These are phyloP conservation scores for Canavalia gladiata DNA, from an alignment of 306 rosid genomes.

Conservation along the genomic window DNA sequence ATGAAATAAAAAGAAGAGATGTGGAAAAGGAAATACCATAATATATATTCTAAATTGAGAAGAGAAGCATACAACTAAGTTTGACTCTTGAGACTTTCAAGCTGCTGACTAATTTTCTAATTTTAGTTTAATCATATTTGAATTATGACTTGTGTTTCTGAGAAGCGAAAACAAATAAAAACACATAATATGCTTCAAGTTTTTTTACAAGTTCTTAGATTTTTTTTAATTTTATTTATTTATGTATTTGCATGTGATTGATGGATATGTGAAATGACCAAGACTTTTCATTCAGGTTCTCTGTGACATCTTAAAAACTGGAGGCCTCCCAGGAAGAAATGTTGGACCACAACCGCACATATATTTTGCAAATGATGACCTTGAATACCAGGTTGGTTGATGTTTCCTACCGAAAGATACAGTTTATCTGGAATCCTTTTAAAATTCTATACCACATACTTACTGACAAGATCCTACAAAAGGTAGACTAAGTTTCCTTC, in stretches of 20 bases:
- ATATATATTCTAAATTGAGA: not conserved
- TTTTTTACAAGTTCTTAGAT: constrained; percentile 31
- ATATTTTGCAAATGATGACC: constrained; percentile 90
- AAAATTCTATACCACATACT: constrained; percentile 39
- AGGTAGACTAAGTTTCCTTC: constrained; percentile 93
- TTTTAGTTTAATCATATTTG: constrained; percentile 29
- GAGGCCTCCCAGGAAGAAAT: constrained; percentile 90
- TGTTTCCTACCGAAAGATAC: constrained; percentile 36
- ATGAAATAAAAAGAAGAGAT: not conserved
- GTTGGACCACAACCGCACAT: constrained; percentile 73
- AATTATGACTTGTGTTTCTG: constrained; percentile 22
- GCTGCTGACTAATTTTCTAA: constrained; percentile 12
- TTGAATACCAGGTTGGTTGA: constrained; percentile 84
- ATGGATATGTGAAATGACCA: constrained; percentile 40
- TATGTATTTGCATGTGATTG: not conserved
- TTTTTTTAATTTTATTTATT: not conserved
- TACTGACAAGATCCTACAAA: constrained; percentile 65
- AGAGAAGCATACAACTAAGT: constrained; percentile 20
- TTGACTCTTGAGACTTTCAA: constrained; percentile 25
- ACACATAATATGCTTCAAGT: not conserved
- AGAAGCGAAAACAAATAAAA: constrained; percentile 20
- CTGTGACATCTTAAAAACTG: constrained; percentile 87
- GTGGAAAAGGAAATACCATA: constrained; percentile 8
- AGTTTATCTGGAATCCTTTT: constrained; percentile 39
- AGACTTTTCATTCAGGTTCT: constrained; percentile 68